These are phyloP conservation scores for Cryptosporidium felis DNA, from an alignment of 169 alveolate genomes.

Conservation along the genomic window DNA sequence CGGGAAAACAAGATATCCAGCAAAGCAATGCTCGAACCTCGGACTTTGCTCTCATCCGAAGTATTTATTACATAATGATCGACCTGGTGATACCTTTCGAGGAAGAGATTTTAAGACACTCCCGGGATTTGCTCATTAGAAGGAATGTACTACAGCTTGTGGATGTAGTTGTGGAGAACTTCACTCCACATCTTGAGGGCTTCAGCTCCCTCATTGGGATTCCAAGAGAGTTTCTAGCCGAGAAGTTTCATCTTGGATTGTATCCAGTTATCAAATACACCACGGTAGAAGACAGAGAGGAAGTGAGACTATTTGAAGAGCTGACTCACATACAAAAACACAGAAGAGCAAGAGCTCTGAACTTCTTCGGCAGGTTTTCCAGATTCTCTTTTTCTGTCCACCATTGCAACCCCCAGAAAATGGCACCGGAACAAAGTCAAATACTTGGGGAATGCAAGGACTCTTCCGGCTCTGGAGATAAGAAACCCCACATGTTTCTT, in stretches of 20 bases:
- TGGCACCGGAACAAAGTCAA: too few relatives aligned
- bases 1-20: too few relatives aligned
- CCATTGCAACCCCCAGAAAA: too few relatives aligned
- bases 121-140: not conserved
- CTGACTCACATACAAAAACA: conserved; percentile 50
- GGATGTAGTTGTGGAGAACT: not conserved
- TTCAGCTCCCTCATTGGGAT: not conserved
- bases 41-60: too few relatives aligned
- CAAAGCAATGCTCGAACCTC: too few relatives aligned
- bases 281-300: conserved; percentile 10
- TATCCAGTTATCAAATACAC: not conserved
- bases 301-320: conserved; percentile 41
- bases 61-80: not conserved
- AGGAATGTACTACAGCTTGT: conserved; percentile 9
- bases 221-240: conserved; percentile 5
- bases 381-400: conserved; percentile 1
- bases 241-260: conserved; percentile 26
- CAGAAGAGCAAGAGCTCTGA: conserved; percentile 66
- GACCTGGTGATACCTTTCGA: conserved; percentile 3
- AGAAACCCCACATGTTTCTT: not conserved
- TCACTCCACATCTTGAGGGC: not conserved
- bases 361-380: conserved; percentile 38
- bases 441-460: too few relatives aligned
- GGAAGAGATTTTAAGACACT: conserved; percentile 14
- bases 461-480: too few relatives aligned